Evolutionary conservation across 208 protist species (phyloP).

Genomic region (Leishmania tropica): DNA sequence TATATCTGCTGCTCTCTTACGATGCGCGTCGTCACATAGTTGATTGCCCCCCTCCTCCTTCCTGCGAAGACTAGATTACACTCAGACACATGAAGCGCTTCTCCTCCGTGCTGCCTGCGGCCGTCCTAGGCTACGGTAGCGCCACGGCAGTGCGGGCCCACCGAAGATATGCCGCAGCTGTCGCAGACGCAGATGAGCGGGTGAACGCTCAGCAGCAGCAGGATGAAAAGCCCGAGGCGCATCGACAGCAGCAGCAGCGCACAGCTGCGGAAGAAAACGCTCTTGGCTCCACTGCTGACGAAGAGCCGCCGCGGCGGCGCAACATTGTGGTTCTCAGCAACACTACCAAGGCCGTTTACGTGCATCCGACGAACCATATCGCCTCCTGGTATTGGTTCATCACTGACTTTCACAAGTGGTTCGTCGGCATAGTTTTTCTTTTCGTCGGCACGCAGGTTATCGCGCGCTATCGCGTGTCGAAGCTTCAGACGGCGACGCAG

Average conservation of each 20-base stretch:
- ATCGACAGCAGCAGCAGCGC: slow-evolving; percentile 1
- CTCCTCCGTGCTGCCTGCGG: background rate
- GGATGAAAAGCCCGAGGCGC: slow-evolving; percentile 8
- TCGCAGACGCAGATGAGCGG: slow-evolving; percentile 17
- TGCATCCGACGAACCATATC: slow-evolving; percentile 86
- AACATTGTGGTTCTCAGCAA: slow-evolving; percentile 86
- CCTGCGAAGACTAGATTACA: background rate
- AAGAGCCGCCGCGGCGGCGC: slow-evolving; percentile 44
- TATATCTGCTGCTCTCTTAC: background rate
- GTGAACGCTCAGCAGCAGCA: slow-evolving; percentile 3
- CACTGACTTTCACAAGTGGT: slow-evolving; percentile 89
- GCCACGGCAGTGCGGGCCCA: background rate
- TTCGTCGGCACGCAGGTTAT: slow-evolving; percentile 85
- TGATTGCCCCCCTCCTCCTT: background rate
- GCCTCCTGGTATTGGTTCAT: slow-evolving; percentile 91
- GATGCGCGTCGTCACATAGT: background rate
- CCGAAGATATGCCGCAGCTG: slow-evolving; percentile 16
- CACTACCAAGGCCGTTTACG: slow-evolving; percentile 87
- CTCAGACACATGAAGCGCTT: slow-evolving; percentile 24
- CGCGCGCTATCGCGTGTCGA: slow-evolving; percentile 76
- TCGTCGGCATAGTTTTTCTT: slow-evolving; percentile 69
- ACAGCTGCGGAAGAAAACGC: slow-evolving; percentile 12
- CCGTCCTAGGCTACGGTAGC: background rate
- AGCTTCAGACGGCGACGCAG: slow-evolving; percentile 75
- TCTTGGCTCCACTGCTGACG: slow-evolving; percentile 44